These are phyloP conservation scores for Ajuga reptans DNA, from an alignment of 305 asterid species.

Conservation along the genomic window DNA sequence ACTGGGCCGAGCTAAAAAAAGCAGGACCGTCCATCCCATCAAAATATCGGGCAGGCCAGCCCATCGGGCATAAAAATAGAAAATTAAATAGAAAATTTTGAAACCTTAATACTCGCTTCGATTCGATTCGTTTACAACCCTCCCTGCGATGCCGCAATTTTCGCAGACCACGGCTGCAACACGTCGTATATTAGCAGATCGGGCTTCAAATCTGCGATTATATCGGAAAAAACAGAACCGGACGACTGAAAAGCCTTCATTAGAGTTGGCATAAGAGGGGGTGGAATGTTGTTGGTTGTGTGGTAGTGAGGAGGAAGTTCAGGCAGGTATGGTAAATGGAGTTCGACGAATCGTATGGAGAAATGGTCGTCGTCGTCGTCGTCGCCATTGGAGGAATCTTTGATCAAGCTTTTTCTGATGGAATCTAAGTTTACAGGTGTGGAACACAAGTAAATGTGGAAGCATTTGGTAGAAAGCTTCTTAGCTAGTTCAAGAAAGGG, in stretches of 20 bases:
- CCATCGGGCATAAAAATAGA: too few species aligned
- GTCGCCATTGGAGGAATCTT: neutral
- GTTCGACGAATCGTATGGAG: slow-evolving; percentile 6
- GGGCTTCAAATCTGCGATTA: slow-evolving; percentile 18
- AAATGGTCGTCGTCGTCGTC: neutral
- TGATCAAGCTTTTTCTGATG: neutral
- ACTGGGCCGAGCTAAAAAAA: too few species aligned
- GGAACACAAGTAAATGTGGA: slow-evolving; percentile 19
- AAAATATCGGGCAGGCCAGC: too few species aligned
- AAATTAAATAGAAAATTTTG: too few species aligned
- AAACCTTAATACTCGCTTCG: too few species aligned
- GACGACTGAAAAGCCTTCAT: slow-evolving; percentile 19
- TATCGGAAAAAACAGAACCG: slow-evolving; percentile 10
- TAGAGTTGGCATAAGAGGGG: slow-evolving; percentile 17
- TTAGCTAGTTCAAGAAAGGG: slow-evolving; percentile 26
- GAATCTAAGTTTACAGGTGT: slow-evolving; percentile 18
- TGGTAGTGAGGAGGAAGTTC: slow-evolving; percentile 19
- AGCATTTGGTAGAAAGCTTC: slow-evolving; percentile 1
- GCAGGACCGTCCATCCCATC: too few species aligned
- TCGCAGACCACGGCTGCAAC: slow-evolving; percentile 33
- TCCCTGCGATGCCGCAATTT: slow-evolving; percentile 20
- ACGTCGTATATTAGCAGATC: slow-evolving; percentile 26
- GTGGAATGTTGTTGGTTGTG: slow-evolving; percentile 23
- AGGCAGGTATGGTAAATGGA: neutral
- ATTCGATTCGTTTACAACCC: too few species aligned